Percentiles rank a stretch among this genome's conserved stretches.
Evolutionary conservation across 352 stramenopile species (phyloP).

Genomic region (Phytophthora boehmeriae): DNA sequence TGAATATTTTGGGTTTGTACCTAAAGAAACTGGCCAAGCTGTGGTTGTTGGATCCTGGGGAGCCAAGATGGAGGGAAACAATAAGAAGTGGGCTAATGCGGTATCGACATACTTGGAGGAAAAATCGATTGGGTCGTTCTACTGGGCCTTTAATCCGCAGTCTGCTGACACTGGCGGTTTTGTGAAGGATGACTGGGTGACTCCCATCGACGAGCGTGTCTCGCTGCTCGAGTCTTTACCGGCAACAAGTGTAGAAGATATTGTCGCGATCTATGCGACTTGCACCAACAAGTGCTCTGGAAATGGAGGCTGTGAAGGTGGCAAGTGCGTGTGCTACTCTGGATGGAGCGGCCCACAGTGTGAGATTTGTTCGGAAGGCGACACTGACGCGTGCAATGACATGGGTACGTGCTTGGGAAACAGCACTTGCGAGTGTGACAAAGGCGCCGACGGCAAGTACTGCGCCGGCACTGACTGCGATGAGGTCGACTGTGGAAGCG

Average conservation of each 20-base stretch:
- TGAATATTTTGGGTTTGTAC: conserved; percentile 70
- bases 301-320: conserved; percentile 54
- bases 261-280: conserved; percentile 46
- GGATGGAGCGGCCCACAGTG: conserved; percentile 74
- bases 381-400: conserved; percentile 56
- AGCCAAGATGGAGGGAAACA: conserved; percentile 61
- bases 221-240: conserved; percentile 50
- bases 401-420: conserved; percentile 58
- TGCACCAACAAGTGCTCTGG: conserved; percentile 49
- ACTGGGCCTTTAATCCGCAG: conserved; percentile 82
- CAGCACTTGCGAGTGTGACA: conserved; percentile 64
- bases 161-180: conserved; percentile 72
- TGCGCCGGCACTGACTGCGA: conserved; percentile 60
- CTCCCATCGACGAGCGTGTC: conserved; percentile 62
- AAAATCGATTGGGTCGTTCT: conserved; percentile 72
- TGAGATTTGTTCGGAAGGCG: conserved; percentile 58
- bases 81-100: conserved; percentile 60
- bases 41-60: conserved; percentile 75
- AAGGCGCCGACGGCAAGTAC: conserved; percentile 51
- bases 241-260: conserved; percentile 39
- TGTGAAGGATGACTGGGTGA: conserved; percentile 73
- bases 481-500: conserved; percentile 50
- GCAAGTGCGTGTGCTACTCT: conserved; percentile 57
- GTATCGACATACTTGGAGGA: conserved; percentile 57
- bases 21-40: conserved; percentile 53